phyloP scores from a whole-genome alignment of 192 early-diverging fungal species.

The Umbelopsis vinacea region DNA sequence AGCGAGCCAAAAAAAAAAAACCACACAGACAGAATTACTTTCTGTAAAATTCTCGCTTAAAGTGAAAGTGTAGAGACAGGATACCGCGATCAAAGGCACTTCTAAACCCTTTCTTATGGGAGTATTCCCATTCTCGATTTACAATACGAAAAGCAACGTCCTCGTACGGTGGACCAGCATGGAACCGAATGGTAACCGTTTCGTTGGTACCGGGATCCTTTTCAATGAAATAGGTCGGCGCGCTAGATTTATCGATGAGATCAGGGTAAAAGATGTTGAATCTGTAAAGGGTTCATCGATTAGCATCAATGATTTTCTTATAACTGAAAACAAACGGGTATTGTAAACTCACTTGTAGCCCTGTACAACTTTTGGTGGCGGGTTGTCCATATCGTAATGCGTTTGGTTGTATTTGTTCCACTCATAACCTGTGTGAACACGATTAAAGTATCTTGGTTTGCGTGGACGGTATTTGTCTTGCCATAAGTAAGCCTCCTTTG shows the following conservation, averaged over 20 bases:
- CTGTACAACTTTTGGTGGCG: slow-evolving; percentile 96
- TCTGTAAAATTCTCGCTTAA: slow-evolving; percentile 82
- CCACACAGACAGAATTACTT: slow-evolving; percentile 47
- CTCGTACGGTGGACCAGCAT: slow-evolving; percentile 91
- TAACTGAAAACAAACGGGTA: background rate
- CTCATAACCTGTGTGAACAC: slow-evolving; percentile 96
- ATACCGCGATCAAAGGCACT: slow-evolving; percentile 83
- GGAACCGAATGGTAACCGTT: slow-evolving; percentile 87
- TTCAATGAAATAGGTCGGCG: slow-evolving; percentile 90
- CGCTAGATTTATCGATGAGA: slow-evolving; percentile 87
- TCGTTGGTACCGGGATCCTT: slow-evolving; percentile 75
- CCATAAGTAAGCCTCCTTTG: slow-evolving; percentile 72
- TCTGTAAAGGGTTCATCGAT: background rate
- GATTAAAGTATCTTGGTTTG: slow-evolving; percentile 95
- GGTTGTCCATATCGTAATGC: slow-evolving; percentile 97
- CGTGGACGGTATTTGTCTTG: slow-evolving; percentile 95
- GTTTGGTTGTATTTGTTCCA: slow-evolving; percentile 99
- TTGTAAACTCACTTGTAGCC: slow-evolving; percentile 76
- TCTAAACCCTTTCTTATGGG: slow-evolving; percentile 85
- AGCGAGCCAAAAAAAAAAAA: background rate
- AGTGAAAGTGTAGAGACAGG: slow-evolving; percentile 81
- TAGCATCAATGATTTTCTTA: background rate
- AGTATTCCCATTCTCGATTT: slow-evolving; percentile 95
- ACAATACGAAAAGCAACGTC: slow-evolving; percentile 98
- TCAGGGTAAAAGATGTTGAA: slow-evolving; percentile 99